A percentile compares a stretch with the other conserved stretches of the same genome.
Evolutionary conservation across 306 rosid species (phyloP).

Genomic region (Cicer bijugum): DNA sequence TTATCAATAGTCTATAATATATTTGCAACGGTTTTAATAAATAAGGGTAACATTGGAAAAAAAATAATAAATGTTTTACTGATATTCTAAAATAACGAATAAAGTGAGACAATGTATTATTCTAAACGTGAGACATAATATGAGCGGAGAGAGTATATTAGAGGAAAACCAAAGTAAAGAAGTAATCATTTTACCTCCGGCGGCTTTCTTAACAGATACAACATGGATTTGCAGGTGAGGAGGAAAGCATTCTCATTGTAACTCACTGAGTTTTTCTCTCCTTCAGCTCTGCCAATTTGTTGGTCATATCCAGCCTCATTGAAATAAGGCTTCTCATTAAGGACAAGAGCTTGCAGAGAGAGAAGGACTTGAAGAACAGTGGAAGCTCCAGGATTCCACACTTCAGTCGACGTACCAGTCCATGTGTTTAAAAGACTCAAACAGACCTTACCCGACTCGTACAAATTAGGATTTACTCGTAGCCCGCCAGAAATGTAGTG

Average conservation of each 20-base stretch:
- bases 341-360: constrained; percentile 96
- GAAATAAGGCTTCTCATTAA: constrained; percentile 94
- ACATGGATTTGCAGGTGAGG: constrained; percentile 82
- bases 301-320: constrained; percentile 97
- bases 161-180: constrained; percentile 28
- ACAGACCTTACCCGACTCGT: constrained; percentile 96
- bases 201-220: constrained; percentile 67
- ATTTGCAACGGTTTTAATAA: no score
- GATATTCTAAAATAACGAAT: no score
- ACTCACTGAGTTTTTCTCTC: constrained; percentile 91
- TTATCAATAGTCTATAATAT: no score
- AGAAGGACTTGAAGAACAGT: constrained; percentile 93
- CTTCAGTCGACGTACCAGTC: constrained; percentile 78
- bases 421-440: constrained; percentile 90
- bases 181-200: constrained; percentile 66
- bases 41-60: no score
- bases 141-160: background rate
- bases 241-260: constrained; percentile 95
- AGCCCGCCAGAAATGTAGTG: constrained; percentile 91
- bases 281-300: constrained; percentile 88
- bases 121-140: no score
- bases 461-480: constrained; percentile 86
- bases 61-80: no score
- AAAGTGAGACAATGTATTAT: no score
- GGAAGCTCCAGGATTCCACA: constrained; percentile 83